A percentile compares a stretch with the other conserved stretches of the same genome.
Evolutionary conservation across 2,329 filamentous ascomycete species (phyloP).

Genomic region (Monilinia fructigena): DNA sequence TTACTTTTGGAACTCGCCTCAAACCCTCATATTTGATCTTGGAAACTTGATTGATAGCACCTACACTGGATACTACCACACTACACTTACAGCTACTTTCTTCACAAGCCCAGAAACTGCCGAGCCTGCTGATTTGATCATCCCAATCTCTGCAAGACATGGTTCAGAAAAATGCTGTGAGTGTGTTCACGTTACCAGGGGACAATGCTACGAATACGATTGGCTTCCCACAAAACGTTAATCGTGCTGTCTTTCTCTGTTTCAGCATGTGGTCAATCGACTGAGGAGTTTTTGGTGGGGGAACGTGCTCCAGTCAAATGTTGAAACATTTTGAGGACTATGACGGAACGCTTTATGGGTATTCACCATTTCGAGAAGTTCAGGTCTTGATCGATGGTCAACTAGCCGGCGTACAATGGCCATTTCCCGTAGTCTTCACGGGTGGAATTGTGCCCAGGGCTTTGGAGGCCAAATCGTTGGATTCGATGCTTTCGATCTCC

Average conservation of each 20-base stretch:
- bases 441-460: conserved; percentile 74
- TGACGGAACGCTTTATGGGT: conserved; percentile 60
- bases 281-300: conserved; percentile 88
- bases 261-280: conserved; percentile 72
- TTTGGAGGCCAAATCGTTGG: conserved; percentile 77
- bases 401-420: conserved; percentile 75
- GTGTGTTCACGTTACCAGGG: conserved; percentile 65
- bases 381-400: conserved; percentile 72
- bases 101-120: conserved; percentile 51
- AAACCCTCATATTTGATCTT: conserved; percentile 78
- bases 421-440: conserved; percentile 79
- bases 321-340: conserved; percentile 59
- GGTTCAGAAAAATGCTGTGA: conserved; percentile 52
- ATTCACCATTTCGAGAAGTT: conserved; percentile 74
- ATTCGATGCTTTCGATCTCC: conserved; percentile 74
- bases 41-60: conserved; percentile 68
- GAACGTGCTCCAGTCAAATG: conserved; percentile 66
- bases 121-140: conserved; percentile 60
- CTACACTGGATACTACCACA: conserved; percentile 73
- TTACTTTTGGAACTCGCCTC: conserved; percentile 63
- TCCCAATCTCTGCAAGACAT: conserved; percentile 62
- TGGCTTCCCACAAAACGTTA: conserved; percentile 63
- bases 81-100: conserved; percentile 71
- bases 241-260: conserved; percentile 71
- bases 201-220: conserved; percentile 60